Conservation (phyloP, 352 stramenopile species). For the Phytophthora chlamydospora region DNA sequence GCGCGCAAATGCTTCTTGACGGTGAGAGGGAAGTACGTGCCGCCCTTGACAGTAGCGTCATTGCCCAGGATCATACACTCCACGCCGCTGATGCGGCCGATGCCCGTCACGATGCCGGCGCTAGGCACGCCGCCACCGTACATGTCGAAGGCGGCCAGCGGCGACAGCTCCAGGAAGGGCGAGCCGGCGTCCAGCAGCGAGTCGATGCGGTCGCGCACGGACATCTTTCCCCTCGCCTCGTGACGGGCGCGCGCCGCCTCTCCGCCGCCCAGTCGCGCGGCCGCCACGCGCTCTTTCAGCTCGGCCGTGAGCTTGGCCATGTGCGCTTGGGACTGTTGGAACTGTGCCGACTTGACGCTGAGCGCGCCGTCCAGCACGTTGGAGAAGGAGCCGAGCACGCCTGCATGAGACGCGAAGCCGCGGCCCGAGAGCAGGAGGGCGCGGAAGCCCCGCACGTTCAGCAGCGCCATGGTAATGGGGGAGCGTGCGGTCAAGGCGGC, state of each 20-base stretch:
- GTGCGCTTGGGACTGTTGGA: slow-evolving; percentile 57
- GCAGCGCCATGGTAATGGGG: slow-evolving; percentile 17
- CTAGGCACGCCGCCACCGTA: slow-evolving; percentile 85
- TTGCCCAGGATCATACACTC: slow-evolving; percentile 98
- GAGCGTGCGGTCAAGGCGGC: slow-evolving; percentile 10
- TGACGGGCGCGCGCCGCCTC: slow-evolving; percentile 75
- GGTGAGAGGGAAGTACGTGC: slow-evolving; percentile 98
- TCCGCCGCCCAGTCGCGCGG: slow-evolving; percentile 69
- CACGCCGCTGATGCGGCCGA: slow-evolving; percentile 83
- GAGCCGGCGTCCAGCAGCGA: slow-evolving; percentile 94
- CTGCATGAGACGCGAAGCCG: slow-evolving; percentile 48
- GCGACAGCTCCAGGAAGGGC: slow-evolving; percentile 96
- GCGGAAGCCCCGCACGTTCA: slow-evolving; percentile 8
- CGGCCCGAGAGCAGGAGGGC: slow-evolving; percentile 7
- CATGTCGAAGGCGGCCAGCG: slow-evolving; percentile 88
- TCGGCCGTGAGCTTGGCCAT: slow-evolving; percentile 65
- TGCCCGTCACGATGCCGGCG: slow-evolving; percentile 92
- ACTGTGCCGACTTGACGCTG: slow-evolving; percentile 65
- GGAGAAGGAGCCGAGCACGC: slow-evolving; percentile 39
- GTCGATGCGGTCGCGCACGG: slow-evolving; percentile 94
- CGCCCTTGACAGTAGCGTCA: slow-evolving; percentile 98
- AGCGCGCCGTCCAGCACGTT: slow-evolving; percentile 73
- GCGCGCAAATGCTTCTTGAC: slow-evolving; percentile 98
- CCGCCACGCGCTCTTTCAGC: slow-evolving; percentile 47
- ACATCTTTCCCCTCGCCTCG: slow-evolving; percentile 76